These are phyloP conservation scores for Solanum aculeatissimum DNA, from an alignment of 305 asterid species.

Conservation along the genomic window DNA sequence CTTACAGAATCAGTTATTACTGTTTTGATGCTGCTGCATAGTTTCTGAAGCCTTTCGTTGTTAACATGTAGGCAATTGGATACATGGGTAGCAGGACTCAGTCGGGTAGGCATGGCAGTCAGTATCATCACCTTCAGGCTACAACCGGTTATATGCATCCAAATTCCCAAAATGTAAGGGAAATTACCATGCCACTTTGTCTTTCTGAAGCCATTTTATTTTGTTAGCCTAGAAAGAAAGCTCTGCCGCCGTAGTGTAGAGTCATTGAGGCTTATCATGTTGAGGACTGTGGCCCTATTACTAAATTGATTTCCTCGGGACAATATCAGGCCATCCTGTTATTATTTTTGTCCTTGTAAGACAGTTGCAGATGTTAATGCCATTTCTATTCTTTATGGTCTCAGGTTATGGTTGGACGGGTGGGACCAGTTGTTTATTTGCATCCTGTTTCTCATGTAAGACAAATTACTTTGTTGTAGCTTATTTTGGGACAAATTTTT, in stretches of 20 bases:
- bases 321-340: background rate
- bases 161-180: slow-evolving; percentile 31
- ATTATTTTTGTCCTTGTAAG: background rate
- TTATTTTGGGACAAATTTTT: background rate
- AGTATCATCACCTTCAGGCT: slow-evolving; percentile 22
- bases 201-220: background rate
- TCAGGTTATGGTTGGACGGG: slow-evolving; percentile 58
- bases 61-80: slow-evolving; percentile 18
- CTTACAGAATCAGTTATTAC: background rate
- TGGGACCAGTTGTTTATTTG: slow-evolving; percentile 27
- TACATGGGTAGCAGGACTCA: slow-evolving; percentile 18
- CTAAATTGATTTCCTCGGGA: background rate
- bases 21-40: background rate
- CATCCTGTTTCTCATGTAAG: slow-evolving; percentile 73
- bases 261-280: background rate
- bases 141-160: slow-evolving; percentile 24
- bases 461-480: background rate
- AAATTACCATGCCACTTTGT: background rate
- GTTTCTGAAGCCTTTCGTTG: background rate
- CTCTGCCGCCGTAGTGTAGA: background rate
- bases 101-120: slow-evolving; percentile 23
- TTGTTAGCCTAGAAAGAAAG: background rate
- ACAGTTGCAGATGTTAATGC: background rate
- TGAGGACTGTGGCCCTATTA: background rate
- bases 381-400: background rate